Evolutionary conservation across 306 rosid species (phyloP), one percentile per base, ranked within the genome.

Genomic region (Rosa rugosa): DNA sequence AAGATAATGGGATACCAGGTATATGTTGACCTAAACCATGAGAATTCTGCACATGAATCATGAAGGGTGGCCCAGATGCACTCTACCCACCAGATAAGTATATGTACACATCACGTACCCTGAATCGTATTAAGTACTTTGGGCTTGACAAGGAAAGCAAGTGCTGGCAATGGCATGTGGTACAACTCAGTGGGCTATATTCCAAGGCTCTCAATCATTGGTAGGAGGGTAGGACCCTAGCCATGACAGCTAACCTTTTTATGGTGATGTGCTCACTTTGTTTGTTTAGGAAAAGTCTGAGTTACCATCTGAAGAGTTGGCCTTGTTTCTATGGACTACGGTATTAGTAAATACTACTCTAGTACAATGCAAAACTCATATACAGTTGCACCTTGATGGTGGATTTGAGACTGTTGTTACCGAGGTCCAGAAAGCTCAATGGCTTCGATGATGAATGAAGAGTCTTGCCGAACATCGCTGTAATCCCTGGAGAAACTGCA

Each of bases 401-500:
- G 49, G 59, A 36, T 44, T 40, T 70, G 74, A 60, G 74, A n/a
- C 51, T 22, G 54, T 22, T 78, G 84, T 89, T 80, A 95, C 53
- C 98, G 82, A 72, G 99, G 99, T 83, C 99, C 98, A 17, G 99
- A 95, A 77, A 95, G 97, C 72, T 95, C 98, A 81, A 95, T 93
- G 75, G 98, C 94, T 89, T 95, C 97, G 4, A 95, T 85, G 45
- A 86, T 84, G 76, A 95, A 93, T 5, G 98, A 93, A 78, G 93
- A 91, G 79, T 90, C 96, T 71, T 90, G 93, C 45, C 77, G 87
- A 64, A 78, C 82, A 59, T 91, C 91, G 70, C 91, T 90, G 59
- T 85, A 87, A 71, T 85, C 87, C 82, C 87, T 83, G 38, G 91
- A 87, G 89, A 88, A 92, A 85, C 89, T 86, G 76, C 86, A 84